Base-by-base conservation (phyloP, 78 protist genomes). In the Dictyostelium capitatum region DNA sequence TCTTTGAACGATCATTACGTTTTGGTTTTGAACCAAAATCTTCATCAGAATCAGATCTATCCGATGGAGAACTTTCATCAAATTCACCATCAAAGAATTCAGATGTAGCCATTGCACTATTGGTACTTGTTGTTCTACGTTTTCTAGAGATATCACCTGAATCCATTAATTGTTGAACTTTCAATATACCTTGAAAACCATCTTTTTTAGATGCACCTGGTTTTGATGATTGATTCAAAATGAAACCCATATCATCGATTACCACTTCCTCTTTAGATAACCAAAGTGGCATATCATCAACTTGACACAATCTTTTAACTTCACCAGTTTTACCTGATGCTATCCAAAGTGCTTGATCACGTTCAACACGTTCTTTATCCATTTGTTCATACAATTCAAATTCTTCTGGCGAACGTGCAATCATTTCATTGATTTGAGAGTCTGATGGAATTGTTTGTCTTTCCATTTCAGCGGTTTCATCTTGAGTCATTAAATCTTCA, bases 371-470 rank as follows among this genome's bases (percentile, higher is more conserved):
- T 15, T 92, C 96, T 7, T 47, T 53, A 30, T 92, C 96, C 96
- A 92, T 92, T 30, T 78, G 25, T n/a, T 92, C 93, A 73, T 77
- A 92, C 41, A 92, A 70, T 10, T 82, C 91, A 80, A 82, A 46
- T 48, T 92, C 96, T 48, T 92, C 96, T 4, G 90, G 89, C 9
- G 90, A 43, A 48, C 96, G 79, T 8, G 96, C 90, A 53, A 92
- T 80, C 90, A 92, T 84, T 48, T 81, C 65, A 37, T 92, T 92
- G 89, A 92, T 59, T 74, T 91, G 90, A 43, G 79, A 82, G 37
- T 87, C 93, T 11, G 15, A 48, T 0, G 93, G 93, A 9, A 85
- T 57, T 30, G 82, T 70, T 37, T 87, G 93, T 78, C 83, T 41
- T 32, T 87, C 93, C 93, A 87, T 87, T 47, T 87, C 93, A 6